Conservation (phyloP, 805 yeast species). For the Zygotorulaspora sp. region DNA sequence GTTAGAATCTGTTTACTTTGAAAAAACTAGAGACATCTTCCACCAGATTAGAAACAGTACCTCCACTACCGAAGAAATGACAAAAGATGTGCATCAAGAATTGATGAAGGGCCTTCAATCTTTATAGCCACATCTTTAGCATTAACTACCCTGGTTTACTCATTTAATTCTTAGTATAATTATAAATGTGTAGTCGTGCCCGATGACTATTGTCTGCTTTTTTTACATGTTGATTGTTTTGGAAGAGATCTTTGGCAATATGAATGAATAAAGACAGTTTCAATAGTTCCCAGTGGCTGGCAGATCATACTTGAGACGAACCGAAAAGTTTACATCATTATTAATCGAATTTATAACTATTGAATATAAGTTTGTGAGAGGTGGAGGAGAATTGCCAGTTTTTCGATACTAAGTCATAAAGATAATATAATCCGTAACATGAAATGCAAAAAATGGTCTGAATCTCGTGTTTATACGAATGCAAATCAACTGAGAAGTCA, state of each 20-base stretch:
- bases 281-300: too few species aligned
- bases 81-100: conserved; percentile 34
- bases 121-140: conserved; percentile 13
- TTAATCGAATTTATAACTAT: too few species aligned
- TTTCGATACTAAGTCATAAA: background rate
- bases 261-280: too few species aligned
- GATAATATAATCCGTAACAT: conserved; percentile 11
- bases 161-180: too few species aligned
- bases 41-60: conserved; percentile 54
- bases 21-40: conserved; percentile 85
- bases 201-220: background rate
- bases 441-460: conserved; percentile 40
- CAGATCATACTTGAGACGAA: too few species aligned
- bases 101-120: conserved; percentile 37
- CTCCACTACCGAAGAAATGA: conserved; percentile 19
- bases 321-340: too few species aligned
- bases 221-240: background rate
- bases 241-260: too few species aligned
- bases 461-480: conserved; percentile 66
- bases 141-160: too few species aligned
- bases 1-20: conserved; percentile 91
- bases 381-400: too few species aligned
- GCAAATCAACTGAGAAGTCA: conserved; percentile 63
- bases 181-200: background rate
- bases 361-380: too few species aligned